Conservation (phyloP, 2,329 filamentous ascomycete species). For the Aspergillus arachidicola region DNA sequence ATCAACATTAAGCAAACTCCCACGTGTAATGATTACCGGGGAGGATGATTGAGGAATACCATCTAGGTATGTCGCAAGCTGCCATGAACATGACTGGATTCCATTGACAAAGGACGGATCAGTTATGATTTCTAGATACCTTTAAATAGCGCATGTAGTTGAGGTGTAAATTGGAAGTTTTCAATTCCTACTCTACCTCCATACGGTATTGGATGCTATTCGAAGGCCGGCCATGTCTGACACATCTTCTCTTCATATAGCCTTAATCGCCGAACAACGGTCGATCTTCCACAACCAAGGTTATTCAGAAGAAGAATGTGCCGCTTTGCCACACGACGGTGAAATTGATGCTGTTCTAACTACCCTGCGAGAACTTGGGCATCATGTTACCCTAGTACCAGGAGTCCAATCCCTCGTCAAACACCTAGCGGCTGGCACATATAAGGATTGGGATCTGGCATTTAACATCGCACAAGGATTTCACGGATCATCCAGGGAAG, state of each 20-base stretch:
- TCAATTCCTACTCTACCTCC: no score
- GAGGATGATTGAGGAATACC: no score
- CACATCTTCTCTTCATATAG: slow-evolving; percentile 6
- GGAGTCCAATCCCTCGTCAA: slow-evolving; percentile 17
- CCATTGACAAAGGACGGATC: no score
- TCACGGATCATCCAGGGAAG: slow-evolving; percentile 21
- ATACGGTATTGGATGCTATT: no score
- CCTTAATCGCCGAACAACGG: slow-evolving; percentile 14
- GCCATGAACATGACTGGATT: no score
- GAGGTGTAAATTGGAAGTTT: no score
- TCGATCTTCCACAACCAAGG: slow-evolving; percentile 15
- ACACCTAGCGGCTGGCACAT: slow-evolving; percentile 14
- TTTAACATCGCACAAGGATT: slow-evolving; percentile 26
- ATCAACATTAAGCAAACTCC: no score
- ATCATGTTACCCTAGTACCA: slow-evolving; percentile 15
- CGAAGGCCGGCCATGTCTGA: no score
- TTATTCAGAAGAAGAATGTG: slow-evolving; percentile 18
- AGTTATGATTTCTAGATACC: no score
- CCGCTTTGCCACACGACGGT: slow-evolving; percentile 16
- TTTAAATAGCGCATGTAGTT: no score
- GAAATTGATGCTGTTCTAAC: background rate
- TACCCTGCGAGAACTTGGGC: background rate
- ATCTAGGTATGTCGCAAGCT: no score
- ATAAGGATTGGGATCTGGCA: slow-evolving; percentile 26
- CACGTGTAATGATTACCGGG: no score